Percentiles rank a stretch among this genome's conserved stretches.
These are phyloP conservation scores for Fusarium sulawesiense DNA, from an alignment of 2,329 filamentous ascomycete species.

Conservation along the genomic window DNA sequence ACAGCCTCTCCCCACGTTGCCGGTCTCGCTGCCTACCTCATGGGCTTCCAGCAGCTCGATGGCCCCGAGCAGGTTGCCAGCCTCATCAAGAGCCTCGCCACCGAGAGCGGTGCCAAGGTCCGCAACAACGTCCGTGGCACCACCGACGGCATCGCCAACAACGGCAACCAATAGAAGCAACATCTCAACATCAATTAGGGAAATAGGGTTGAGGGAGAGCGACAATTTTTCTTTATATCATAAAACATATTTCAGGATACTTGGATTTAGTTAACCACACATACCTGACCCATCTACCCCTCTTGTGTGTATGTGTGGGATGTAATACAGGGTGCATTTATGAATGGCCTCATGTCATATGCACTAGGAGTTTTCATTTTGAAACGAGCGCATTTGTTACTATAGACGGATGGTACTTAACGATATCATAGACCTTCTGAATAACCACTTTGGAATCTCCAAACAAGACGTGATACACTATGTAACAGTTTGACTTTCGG, in stretches of 20 bases:
- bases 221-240: slow-evolving; percentile 28
- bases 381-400: slow-evolving; percentile 14
- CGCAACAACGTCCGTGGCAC: slow-evolving; percentile 56
- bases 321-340: slow-evolving; percentile 39
- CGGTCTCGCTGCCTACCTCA: slow-evolving; percentile 75
- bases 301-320: slow-evolving; percentile 38
- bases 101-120: slow-evolving; percentile 58
- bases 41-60: slow-evolving; percentile 64
- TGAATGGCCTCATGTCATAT: slow-evolving; percentile 20
- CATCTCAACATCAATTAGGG: slow-evolving; percentile 10
- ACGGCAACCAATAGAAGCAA: slow-evolving; percentile 55
- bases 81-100: slow-evolving; percentile 66
- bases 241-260: slow-evolving; percentile 38
- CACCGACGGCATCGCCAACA: slow-evolving; percentile 67
- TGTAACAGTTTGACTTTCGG: slow-evolving; percentile 3
- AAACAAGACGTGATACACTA: not conserved
- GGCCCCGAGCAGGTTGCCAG: slow-evolving; percentile 52
- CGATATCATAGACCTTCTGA: slow-evolving; percentile 28
- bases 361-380: slow-evolving; percentile 23
- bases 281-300: slow-evolving; percentile 35
- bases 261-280: slow-evolving; percentile 38
- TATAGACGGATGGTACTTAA: slow-evolving; percentile 32
- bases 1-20: slow-evolving; percentile 72
- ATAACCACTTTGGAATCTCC: not conserved
- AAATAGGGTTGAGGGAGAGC: slow-evolving; percentile 28